Base-by-base conservation (phyloP, 148 eudicot species). In the Nyssa sinensis region DNA sequence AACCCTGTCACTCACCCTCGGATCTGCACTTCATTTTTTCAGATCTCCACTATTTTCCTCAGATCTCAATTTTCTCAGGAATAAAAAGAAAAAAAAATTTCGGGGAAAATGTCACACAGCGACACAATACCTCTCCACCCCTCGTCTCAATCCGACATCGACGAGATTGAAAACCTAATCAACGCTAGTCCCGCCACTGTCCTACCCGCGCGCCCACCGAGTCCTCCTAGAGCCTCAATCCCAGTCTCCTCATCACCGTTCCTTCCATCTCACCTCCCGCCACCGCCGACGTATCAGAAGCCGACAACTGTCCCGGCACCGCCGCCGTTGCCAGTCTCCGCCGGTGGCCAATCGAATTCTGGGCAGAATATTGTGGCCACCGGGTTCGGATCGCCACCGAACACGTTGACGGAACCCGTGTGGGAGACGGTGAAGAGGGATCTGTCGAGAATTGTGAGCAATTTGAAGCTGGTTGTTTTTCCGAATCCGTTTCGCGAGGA, bases 361-460 rank as follows among this genome's bases (percentile, higher is more conserved):
- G 34, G 21, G 5, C 64, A 74, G 75, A 44, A 55, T 10, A 72
- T 81, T 28, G 74, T 67, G 12, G 51, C 85, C 10, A 3, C 86
- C 0, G 98, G 90, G 44, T 94, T 92, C 41, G 90, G 90, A 1
- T 64, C 98, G 25, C 64, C 87, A 0, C 92, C 92, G 25, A 88
- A 92, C 32, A 94, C 98, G 11, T 74, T 94, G 23, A 94, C 98
- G 19, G 98, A 94, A 77, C 98, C 98, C 0, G 98, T 94, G 4
- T 88, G 95, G 97, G 98, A 94, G 31, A 94, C 98, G 2, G 87
- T 92, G 47, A 94, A 94, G 82, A 58, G 98, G 39, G 98, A 94
- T 84, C 87, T 94, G 72, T 74, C 90, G 0, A 75, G 98, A 76
- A 94, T 94, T 66, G 93, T 92, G 3, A 94, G 96, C 61, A 94